Evolutionary conservation across 2,329 filamentous ascomycete species (phyloP), one percentile per base, ranked within the genome.

Genomic region (Cladosporium sp.): DNA sequence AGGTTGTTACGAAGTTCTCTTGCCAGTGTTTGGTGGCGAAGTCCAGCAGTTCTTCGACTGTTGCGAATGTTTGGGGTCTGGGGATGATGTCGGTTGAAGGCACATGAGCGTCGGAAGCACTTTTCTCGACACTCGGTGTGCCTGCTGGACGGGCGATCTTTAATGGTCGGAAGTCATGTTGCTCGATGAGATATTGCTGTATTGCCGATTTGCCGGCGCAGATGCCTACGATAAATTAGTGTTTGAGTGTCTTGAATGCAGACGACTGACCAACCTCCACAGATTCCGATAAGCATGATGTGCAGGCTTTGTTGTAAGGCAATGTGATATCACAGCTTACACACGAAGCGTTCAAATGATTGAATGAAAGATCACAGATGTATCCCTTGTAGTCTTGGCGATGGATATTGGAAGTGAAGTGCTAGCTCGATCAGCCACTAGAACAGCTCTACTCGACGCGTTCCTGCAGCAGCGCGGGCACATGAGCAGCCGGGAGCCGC

Each of bases 151-250:
- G 76, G 51, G 76, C 78, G 32, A 97, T 83, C 71, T 86, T 84
- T 65, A 97, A 85, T 56, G 87, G 86, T 67, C 86, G 88, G 79
- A 98, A 99, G 67, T 87, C 88, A 78, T 97, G 91, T 69, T 93
- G 87, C 69, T 93, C 86, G 69, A 93, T 87, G 10, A 99, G 86
- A 76, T 96, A 97, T 63, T 91, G 87, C 65, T 93, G 93, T 69
- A 98, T 91, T 11, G 92, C 92, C 76, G 88, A 89, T 81, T 97
- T 98, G 74, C 95, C 95, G 58, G 94, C 89, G 81, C 93, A 98
- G 73, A 97, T 94, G 74, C 91, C 93, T 95, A 74, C 48, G 49
- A 13, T 34, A 21, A 48, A 46, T 54, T 61, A 34, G 43, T 53
- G 46, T 63, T 63, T 48, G 60, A 25, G 49, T 23, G 32, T 63